These are phyloP conservation scores for Lolium multiflorum DNA, from an alignment of 176 grass and related monocot genomes.

Conservation along the genomic window DNA sequence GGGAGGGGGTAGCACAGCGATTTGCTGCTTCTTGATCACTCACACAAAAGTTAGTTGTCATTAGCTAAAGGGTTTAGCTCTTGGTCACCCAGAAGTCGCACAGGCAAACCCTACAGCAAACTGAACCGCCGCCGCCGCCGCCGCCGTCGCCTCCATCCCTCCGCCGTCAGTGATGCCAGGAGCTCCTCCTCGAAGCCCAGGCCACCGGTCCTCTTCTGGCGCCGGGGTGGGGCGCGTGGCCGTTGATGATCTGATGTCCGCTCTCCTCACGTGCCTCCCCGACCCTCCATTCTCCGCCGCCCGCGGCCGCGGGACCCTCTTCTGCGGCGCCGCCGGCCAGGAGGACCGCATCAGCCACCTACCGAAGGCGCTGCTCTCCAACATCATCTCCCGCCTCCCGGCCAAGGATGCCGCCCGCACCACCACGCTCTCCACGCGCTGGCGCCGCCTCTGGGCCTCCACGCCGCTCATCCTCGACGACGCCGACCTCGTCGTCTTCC, in stretches of 20 bases:
- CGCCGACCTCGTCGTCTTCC: conserved; percentile 6
- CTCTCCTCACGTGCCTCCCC: conserved; percentile 12
- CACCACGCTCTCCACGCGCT: conserved; percentile 31
- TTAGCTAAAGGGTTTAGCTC: background rate
- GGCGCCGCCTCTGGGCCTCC: conserved; percentile 34
- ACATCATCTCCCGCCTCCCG: conserved; percentile 25
- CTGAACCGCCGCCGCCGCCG: background rate
- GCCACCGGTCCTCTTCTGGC: background rate
- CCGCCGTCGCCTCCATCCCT: background rate
- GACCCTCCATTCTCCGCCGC: conserved; percentile 3
- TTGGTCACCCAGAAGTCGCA: background rate
- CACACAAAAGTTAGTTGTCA: background rate
- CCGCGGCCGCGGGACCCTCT: background rate
- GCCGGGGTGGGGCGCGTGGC: background rate
- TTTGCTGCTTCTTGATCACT: conserved; percentile 2
- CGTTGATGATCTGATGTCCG: background rate
- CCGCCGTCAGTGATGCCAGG: background rate
- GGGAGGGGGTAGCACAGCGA: background rate
- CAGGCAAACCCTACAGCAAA: conserved; percentile 8
- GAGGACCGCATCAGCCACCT: conserved; percentile 12
- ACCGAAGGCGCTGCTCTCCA: background rate
- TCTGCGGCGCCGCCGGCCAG: background rate
- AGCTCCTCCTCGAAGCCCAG: background rate
- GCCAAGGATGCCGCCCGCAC: conserved; percentile 22
- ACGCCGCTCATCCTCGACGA: conserved; percentile 37